These are phyloP conservation scores for Liriodendron chinense DNA, from an alignment of 164 flowering plant genomes.

Conservation along the genomic window DNA sequence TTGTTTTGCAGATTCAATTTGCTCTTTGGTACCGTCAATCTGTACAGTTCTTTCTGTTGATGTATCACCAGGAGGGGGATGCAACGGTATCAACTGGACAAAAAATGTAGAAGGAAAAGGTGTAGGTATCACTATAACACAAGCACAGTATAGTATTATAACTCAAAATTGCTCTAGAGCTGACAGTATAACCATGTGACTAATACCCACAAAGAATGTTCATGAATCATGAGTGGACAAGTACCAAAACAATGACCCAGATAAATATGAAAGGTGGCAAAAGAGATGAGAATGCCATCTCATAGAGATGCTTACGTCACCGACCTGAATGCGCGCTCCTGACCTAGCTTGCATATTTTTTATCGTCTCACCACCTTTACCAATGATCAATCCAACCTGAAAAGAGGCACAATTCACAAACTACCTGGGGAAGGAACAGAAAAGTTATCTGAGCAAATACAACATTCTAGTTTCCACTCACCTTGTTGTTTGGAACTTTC, in stretches of 20 bases:
- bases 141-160: background rate
- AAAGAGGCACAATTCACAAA: slow-evolving; percentile 8
- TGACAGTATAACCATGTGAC: background rate
- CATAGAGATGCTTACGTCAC: background rate
- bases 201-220: background rate
- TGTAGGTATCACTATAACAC: background rate
- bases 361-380: slow-evolving; percentile 95
- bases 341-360: slow-evolving; percentile 81
- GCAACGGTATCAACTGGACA: slow-evolving; percentile 85
- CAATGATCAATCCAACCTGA: slow-evolving; percentile 92
- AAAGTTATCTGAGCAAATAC: background rate
- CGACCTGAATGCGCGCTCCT: slow-evolving; percentile 95
- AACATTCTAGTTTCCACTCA: background rate
- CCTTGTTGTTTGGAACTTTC: slow-evolving; percentile 85
- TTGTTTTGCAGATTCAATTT: slow-evolving; percentile 86
- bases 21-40: slow-evolving; percentile 86
- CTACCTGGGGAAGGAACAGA: background rate
- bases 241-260: no score
- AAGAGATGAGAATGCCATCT: background rate
- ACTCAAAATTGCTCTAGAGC: background rate
- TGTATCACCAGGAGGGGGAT: slow-evolving; percentile 88
- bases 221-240: background rate
- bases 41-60: slow-evolving; percentile 80
- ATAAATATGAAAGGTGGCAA: no score
- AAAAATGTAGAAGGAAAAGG: background rate